Base-by-base conservation (phyloP, 495 filamentous ascomycete species). In the Xylaria intraflava region DNA sequence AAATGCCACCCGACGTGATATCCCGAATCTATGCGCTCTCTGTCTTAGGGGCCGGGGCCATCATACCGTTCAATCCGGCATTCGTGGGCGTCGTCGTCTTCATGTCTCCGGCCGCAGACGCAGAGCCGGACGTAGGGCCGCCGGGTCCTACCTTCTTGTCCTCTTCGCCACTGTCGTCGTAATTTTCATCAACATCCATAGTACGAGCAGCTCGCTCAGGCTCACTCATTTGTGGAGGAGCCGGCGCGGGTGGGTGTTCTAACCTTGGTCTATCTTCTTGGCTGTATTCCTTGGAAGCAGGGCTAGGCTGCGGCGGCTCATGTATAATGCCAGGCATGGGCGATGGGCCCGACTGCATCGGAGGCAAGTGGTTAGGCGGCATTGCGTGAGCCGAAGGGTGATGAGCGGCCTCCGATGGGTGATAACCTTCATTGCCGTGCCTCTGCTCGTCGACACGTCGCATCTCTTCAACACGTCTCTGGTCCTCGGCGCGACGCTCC, bases 101-200 rank as follows among this genome's bases (percentile, higher is more conserved):
- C 60, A 73, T 61, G 8, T 77, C 74, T n/a, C 67, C 70, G 3
- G 69, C 50, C 40, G 67, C 50, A 36, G 71, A 70, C 22, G 63
- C 58, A 17, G 72, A 60, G 14, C 60, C 64, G n/a, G 70, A 68
- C 7, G 58, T 59, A 10, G 65, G 61, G 16, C 64, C 64, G n/a
- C 52, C 49, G 51, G 69, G 60, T 10, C 71, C 74, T 2, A 72
- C 71, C 53, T 80, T 83, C 64, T 85, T 81, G 69, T 95, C 90
- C 44, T 95, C 85, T 56, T 95, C 91, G 26, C 88, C 89, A 58
- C 94, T 90, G 68, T 96, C 92, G 59, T 84, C 80, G 56, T 98
- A 95, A 55, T 95, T 84, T 68, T 98, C 92, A 65, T 98, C 93
- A 39, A 97, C 86, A 20, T 97, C 93, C 84, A 98, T 94, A 68